Base-by-base conservation (phyloP, 2,329 filamentous ascomycete species). In the Boeremia exigua region DNA sequence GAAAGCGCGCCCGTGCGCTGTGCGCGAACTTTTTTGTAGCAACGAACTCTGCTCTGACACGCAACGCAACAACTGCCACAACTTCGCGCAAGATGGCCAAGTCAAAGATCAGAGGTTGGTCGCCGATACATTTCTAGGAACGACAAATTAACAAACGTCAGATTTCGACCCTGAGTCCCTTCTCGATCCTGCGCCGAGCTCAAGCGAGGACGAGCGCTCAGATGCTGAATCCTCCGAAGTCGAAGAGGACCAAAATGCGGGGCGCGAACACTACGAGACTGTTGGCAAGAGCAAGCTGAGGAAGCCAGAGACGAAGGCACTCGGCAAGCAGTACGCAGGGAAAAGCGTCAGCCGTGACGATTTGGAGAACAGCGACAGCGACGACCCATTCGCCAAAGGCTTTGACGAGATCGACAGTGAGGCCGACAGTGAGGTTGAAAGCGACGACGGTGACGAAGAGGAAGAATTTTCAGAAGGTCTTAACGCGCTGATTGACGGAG, bases 271-370 rank as follows among this genome's bases (percentile, higher is more conserved):
- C 73, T 98, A 98, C 72, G 84, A 90, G 38, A 77, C 83, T 48
- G 91, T 96, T 29, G 89, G 88, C 82, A 95, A 93, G 81, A 95
- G 89, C 78, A 94, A 90, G 73, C 80, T 97, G 63, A 87, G 92
- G 61, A 88, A 91, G 70, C 86, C 86, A 54, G 87, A 91, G 30
- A 82, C 83, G 23, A 77, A 88, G 15, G 78, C 85, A 0, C 80
- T 97, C 1, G 94, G 92, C 0, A 87, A 89, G 12, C 85, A 91
- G 70, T 98, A 98, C 75, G 83, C 87, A 59, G 93, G 94, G 10
- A 83, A 89, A 15, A 85, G 85, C 43, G 84, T 97, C 32, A 92
- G 87, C 62, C 85, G 93, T 53, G 80, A 87, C 39, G 86, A 84
- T 11, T 82, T 87, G 2, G 79, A 79, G 17, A 74, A 80, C 6